These are phyloP conservation scores for Salinomyces thailandicus DNA, from an alignment of 2,329 filamentous ascomycete species.

Conservation along the genomic window DNA sequence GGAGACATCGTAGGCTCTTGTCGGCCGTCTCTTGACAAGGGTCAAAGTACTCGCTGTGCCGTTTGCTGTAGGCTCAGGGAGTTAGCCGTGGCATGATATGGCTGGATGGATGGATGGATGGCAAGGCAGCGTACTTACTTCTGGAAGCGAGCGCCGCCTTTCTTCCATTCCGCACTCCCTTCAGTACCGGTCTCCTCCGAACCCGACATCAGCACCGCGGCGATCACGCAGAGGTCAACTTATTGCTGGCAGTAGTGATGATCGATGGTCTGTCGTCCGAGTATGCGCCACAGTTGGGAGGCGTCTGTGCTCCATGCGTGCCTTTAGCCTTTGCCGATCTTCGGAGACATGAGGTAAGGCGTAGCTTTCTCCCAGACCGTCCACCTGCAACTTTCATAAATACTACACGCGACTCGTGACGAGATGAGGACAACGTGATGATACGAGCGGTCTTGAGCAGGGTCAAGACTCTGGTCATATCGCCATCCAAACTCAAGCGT, in stretches of 20 bases:
- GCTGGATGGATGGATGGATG: no score
- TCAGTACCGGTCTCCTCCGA: slow-evolving; percentile 8
- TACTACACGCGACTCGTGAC: no score
- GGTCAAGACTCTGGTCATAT: no score
- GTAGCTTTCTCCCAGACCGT: no score
- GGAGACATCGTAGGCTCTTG: slow-evolving; percentile 75
- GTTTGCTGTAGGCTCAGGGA: slow-evolving; percentile 58
- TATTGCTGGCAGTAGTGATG: not conserved
- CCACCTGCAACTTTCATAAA: no score
- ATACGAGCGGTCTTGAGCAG: no score
- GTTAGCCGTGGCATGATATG: no score
- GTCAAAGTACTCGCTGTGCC: slow-evolving; percentile 81
- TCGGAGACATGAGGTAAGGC: no score
- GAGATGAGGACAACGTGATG: no score
- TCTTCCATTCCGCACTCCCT: slow-evolving; percentile 21
- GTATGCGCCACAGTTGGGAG: not conserved
- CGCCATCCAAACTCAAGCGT: no score
- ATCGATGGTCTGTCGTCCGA: not conserved
- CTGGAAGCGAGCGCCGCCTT: slow-evolving; percentile 28
- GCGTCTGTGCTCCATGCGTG: not conserved
- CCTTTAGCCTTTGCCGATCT: not conserved
- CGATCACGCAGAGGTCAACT: not conserved
- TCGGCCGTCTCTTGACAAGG: slow-evolving; percentile 89
- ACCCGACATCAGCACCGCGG: slow-evolving; percentile 4
- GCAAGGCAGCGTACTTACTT: slow-evolving; percentile 25